Conservation (phyloP, 2,329 filamentous ascomycete species). For the Fonsecaea pedrosoi region DNA sequence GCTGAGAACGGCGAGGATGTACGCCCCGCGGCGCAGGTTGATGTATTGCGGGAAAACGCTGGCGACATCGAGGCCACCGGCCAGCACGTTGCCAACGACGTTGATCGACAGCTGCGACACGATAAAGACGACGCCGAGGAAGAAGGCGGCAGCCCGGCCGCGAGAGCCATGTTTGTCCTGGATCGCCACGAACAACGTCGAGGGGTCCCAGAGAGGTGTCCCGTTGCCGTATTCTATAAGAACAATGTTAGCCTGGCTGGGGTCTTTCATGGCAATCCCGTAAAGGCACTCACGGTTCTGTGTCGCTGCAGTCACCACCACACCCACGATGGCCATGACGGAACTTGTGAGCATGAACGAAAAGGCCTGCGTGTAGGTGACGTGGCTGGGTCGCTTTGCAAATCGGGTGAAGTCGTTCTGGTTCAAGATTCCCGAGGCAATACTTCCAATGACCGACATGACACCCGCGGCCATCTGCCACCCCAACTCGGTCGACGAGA, state of each 20-base stretch:
- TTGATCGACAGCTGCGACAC: slow-evolving; percentile 56
- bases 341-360: slow-evolving; percentile 48
- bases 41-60: slow-evolving; percentile 61
- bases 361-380: slow-evolving; percentile 50
- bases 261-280: neutral
- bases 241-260: slow-evolving; percentile 2
- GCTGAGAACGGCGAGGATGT: slow-evolving; percentile 54
- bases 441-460: slow-evolving; percentile 44
- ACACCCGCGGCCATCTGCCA: slow-evolving; percentile 38
- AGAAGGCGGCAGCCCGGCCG: slow-evolving; percentile 55
- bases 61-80: slow-evolving; percentile 63
- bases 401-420: slow-evolving; percentile 49
- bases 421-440: slow-evolving; percentile 44
- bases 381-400: slow-evolving; percentile 48
- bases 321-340: slow-evolving; percentile 49
- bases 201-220: slow-evolving; percentile 52
- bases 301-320: slow-evolving; percentile 45
- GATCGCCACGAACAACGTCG: slow-evolving; percentile 46
- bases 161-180: slow-evolving; percentile 43
- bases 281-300: slow-evolving; percentile 34
- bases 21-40: slow-evolving; percentile 62
- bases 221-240: slow-evolving; percentile 42
- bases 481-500: slow-evolving; percentile 25
- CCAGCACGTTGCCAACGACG: slow-evolving; percentile 56
- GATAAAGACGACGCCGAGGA: slow-evolving; percentile 54